Evolutionary conservation across 495 filamentous ascomycete genomes (phyloP).

Genomic region (Echria macrotheca): DNA sequence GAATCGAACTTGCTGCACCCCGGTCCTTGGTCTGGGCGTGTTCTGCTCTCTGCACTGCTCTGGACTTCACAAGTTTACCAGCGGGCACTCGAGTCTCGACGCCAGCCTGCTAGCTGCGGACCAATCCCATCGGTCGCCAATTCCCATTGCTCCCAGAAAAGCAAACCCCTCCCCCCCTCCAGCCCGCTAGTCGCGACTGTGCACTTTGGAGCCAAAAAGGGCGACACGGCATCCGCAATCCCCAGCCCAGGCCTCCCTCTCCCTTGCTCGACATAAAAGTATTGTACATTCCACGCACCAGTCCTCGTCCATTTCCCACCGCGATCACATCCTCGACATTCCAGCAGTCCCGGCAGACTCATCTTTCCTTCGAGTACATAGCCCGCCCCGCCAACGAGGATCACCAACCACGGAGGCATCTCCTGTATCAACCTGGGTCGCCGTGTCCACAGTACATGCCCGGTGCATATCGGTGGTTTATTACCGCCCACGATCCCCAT

Average conservation of each 20-base stretch:
- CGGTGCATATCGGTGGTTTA: too few relatives aligned
- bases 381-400: too few relatives aligned
- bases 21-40: slow-evolving; percentile 7
- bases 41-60: background rate
- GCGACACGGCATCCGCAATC: too few relatives aligned
- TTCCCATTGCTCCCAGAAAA: slow-evolving; percentile 20
- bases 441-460: too few relatives aligned
- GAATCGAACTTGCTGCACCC: slow-evolving; percentile 13
- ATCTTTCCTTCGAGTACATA: too few relatives aligned
- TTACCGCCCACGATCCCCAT: too few relatives aligned
- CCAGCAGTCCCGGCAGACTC: too few relatives aligned
- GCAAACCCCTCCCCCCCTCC: slow-evolving; percentile 17
- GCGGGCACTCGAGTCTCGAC: background rate
- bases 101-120: slow-evolving; percentile 5
- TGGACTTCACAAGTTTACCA: background rate
- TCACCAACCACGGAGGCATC: too few relatives aligned
- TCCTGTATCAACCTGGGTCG: too few relatives aligned
- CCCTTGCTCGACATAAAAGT: slow-evolving; percentile 12
- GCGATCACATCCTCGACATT: background rate
- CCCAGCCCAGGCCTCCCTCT: slow-evolving; percentile 9
- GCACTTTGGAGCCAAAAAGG: slow-evolving; percentile 4
- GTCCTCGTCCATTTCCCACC: background rate
- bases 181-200: slow-evolving; percentile 6
- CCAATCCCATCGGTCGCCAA: slow-evolving; percentile 20
- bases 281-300: slow-evolving; percentile 12